Base-by-base conservation (phyloP, 2,329 filamentous ascomycete species). In the Rhytidhysteron rufulum region DNA sequence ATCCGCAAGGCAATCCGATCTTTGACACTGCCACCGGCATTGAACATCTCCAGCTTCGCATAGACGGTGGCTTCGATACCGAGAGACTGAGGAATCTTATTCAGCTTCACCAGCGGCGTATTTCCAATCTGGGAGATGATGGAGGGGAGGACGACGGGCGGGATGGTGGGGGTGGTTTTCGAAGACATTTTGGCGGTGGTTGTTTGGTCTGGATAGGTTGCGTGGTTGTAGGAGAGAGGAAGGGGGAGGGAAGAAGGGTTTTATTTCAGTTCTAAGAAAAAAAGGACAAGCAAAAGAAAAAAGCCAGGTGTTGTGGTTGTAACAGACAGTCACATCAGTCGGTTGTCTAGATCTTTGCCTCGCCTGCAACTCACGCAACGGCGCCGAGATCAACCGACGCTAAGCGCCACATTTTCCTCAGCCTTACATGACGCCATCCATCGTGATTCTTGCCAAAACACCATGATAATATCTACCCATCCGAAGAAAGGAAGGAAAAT, bases 1-100 rank as follows among this genome's bases (percentile, higher is more conserved):
- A 98, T 98, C 60, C 93, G 86, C 63, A 96, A 72, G 17, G 93
- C 93, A 63, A 98, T 98, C 45, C 90, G 79, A 70, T 96, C 90
- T 70, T 96, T 96, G 60, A 95, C 86, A 62, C 86, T 93, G 50
- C 90, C 90, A 42, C 90, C 90, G 10, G 90, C 88, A 70, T 94
- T 95, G 78, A 95, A 95, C 44, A 89, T 82, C 69, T 96, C 90
- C 43, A 90, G 78, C 69, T 96, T 96, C 47, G 84, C 90, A 66
- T 91, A 95, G 36, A 96, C 85, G 40, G 88, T 84, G 42, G 86
- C 87, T 64, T 93, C 82, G 58, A 98, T 86, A 39, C 91, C 91
- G 16, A 95, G 76, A 39, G 87, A 91, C 63, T 93, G 85, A 3
- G 93, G 93, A 48, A 98, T 83, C 71, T 86, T 89, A 73, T 96